Conservation (phyloP, 2,329 filamentous ascomycete species). For the Paecilomyces dactylethromorphus region DNA sequence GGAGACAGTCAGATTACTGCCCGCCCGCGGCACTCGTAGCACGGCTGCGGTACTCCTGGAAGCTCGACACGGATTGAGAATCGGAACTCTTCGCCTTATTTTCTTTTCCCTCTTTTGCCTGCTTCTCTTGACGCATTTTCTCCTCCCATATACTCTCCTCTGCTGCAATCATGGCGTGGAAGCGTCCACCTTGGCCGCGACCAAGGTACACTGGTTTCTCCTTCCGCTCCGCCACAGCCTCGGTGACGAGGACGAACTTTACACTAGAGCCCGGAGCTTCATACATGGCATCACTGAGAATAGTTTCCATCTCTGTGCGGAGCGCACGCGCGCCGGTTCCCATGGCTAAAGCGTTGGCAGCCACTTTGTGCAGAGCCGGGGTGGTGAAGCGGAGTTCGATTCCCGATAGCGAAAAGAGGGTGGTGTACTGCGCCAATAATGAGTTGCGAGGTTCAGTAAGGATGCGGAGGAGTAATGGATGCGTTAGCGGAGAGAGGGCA, state of each 20-base stretch:
- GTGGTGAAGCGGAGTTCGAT: conserved; percentile 77
- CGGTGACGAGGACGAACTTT: conserved; percentile 67
- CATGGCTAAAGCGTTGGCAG: conserved; percentile 60
- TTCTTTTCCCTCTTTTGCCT: conserved; percentile 21
- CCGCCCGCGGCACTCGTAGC: conserved; percentile 11
- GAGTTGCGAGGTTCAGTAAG: conserved; percentile 89
- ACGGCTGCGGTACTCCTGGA: conserved; percentile 40
- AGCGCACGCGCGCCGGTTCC: conserved; percentile 74
- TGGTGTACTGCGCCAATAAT: conserved; percentile 79
- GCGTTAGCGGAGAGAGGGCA: conserved; percentile 69
- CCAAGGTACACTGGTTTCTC: conserved; percentile 50
- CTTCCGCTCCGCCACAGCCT: conserved; percentile 58
- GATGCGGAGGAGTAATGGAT: conserved; percentile 68
- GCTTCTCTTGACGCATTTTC: conserved; percentile 25
- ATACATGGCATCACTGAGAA: conserved; percentile 75
- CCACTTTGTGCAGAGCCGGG: conserved; percentile 72
- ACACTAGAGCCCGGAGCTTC: conserved; percentile 62
- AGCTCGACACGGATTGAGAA: conserved; percentile 22
- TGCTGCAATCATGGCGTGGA: conserved; percentile 44
- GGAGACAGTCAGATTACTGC: background rate
- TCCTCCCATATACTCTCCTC: conserved; percentile 48
- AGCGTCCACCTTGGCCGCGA: conserved; percentile 44
- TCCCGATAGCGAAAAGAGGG: conserved; percentile 74
- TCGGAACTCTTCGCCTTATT: conserved; percentile 15
- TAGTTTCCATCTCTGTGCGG: conserved; percentile 73